A percentile compares a stretch with the other conserved stretches of the same genome.
These are phyloP conservation scores for Yarrowia galli DNA, from an alignment of 1,139 yeast species.

Conservation along the genomic window DNA sequence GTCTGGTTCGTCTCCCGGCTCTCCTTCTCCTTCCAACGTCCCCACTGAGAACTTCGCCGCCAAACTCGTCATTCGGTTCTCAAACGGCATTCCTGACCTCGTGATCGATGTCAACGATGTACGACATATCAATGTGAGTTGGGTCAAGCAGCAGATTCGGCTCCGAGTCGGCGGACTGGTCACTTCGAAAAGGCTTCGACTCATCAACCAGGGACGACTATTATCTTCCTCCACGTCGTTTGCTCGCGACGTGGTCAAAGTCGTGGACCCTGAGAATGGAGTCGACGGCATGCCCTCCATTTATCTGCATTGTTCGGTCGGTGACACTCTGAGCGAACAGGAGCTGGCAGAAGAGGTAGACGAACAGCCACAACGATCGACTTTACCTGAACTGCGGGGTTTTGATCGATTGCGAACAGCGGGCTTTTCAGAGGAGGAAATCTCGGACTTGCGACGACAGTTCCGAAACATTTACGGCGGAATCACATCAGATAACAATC, in stretches of 20 bases:
- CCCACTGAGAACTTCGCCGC: constrained; percentile 40
- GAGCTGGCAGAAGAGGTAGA: constrained; percentile 71
- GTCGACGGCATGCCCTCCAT: constrained; percentile 46
- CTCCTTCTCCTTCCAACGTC: not conserved
- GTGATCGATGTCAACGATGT: constrained; percentile 54
- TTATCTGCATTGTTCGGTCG: constrained; percentile 82
- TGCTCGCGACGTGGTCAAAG: constrained; percentile 57
- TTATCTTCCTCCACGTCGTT: constrained; percentile 67
- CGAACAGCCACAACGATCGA: constrained; percentile 56
- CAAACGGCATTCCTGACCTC: constrained; percentile 58
- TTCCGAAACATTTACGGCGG: constrained; percentile 72
- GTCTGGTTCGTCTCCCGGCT: not conserved
- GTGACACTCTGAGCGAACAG: constrained; percentile 66
- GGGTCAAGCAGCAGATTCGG: constrained; percentile 56
- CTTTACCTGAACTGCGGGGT: constrained; percentile 81
- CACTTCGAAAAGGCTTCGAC: constrained; percentile 62
- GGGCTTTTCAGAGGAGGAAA: constrained; percentile 82
- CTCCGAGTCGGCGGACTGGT: constrained; percentile 49
- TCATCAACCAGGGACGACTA: constrained; percentile 78
- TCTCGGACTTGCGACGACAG: constrained; percentile 73
- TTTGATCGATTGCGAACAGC: constrained; percentile 83
- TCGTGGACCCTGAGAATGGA: constrained; percentile 40
- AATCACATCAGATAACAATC: constrained; percentile 50
- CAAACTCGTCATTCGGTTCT: constrained; percentile 59
- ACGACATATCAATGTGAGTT: constrained; percentile 53